Conservation (phyloP, 2,329 filamentous ascomycete species). For the Alternaria consortialis region DNA sequence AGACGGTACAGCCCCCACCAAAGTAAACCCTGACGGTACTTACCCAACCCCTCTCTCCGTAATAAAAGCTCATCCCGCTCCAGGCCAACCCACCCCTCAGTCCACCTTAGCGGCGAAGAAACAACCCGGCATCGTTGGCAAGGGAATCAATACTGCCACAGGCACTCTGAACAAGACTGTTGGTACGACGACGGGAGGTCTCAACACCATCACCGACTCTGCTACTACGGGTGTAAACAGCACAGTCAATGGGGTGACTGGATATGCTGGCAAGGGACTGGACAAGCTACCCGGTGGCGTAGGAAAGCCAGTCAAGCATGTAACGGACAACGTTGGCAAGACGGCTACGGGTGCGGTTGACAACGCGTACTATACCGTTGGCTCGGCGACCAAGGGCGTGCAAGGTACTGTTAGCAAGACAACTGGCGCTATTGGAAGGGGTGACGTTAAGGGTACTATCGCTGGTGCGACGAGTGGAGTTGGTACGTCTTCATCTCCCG, state of each 20-base stretch:
- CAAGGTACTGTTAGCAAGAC: conserved; percentile 57
- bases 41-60: conserved; percentile 39
- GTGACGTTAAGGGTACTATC: conserved; percentile 52
- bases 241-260: conserved; percentile 50
- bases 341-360: conserved; percentile 52
- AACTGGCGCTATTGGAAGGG: conserved; percentile 53
- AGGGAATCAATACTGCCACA: conserved; percentile 45
- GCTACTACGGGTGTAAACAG: conserved; percentile 49
- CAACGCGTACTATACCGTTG: conserved; percentile 53
- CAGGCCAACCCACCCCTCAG: conserved; percentile 32
- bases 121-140: conserved; percentile 48
- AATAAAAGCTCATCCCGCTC: conserved; percentile 38
- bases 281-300: conserved; percentile 47
- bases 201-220: conserved; percentile 51
- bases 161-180: conserved; percentile 48
- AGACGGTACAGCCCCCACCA: conserved; percentile 14
- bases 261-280: conserved; percentile 49
- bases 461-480: conserved; percentile 51
- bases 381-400: conserved; percentile 52
- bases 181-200: conserved; percentile 44
- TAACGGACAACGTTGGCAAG: conserved; percentile 54
- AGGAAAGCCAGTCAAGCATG: conserved; percentile 51
- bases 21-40: conserved; percentile 35
- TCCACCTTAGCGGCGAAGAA: conserved; percentile 28
- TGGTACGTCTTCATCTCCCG: conserved; percentile 14